Evolutionary conservation across 108 stramenopile species (phyloP).

Genomic region (Nitzschia inconspicua): DNA sequence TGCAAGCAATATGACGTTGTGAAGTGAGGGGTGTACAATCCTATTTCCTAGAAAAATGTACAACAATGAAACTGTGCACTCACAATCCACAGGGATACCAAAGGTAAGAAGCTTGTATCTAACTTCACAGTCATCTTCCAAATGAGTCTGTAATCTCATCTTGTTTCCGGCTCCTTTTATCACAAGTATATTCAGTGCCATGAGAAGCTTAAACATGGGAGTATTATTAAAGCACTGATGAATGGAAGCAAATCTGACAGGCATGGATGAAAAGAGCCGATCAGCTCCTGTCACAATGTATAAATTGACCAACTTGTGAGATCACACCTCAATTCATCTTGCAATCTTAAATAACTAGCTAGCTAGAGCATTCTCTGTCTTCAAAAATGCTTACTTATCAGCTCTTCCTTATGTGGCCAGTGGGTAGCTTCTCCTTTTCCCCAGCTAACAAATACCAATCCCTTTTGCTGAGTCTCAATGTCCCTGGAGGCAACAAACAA

Average conservation of each 20-base stretch:
- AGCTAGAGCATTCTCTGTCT: too few species aligned
- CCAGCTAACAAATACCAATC: background rate
- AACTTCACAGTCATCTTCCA: background rate
- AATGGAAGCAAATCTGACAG: background rate
- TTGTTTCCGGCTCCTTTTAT: background rate
- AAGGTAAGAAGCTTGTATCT: conserved; percentile 2
- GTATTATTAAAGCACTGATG: conserved; percentile 4
- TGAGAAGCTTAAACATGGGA: background rate
- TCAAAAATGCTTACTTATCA: too few species aligned
- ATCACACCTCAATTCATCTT: too few species aligned
- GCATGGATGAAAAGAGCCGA: conserved; percentile 1
- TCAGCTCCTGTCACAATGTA: too few species aligned
- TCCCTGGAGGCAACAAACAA: conserved; percentile 6
- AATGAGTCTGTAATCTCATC: background rate
- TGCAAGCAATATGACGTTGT: too few species aligned
- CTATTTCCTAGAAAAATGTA: too few species aligned
- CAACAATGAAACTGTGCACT: too few species aligned
- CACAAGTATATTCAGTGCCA: background rate
- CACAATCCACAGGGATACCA: background rate
- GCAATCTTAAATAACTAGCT: too few species aligned
- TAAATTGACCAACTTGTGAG: too few species aligned
- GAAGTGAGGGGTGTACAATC: too few species aligned
- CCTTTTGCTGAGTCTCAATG: conserved; percentile 3
- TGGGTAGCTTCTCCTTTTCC: background rate
- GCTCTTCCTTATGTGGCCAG: background rate